Conservation (phyloP, 2,329 filamentous ascomycete species). For the Aspergillus quadricinctus region DNA sequence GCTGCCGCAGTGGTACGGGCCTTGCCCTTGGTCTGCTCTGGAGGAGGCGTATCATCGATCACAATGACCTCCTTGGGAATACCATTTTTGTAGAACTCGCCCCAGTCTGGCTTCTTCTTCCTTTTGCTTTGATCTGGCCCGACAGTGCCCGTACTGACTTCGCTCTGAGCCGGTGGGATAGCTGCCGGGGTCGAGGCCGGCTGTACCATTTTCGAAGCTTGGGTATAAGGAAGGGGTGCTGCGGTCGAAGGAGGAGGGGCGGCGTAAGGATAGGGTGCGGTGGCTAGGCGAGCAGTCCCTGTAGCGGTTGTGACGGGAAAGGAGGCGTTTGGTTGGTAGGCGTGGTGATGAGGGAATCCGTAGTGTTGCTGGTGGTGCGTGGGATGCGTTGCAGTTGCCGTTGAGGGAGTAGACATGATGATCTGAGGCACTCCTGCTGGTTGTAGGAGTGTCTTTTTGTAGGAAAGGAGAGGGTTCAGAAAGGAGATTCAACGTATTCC, state of each 20-base stretch:
- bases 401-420: constrained; percentile 76
- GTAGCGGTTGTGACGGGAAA: constrained; percentile 47
- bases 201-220: constrained; percentile 34
- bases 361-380: constrained; percentile 58
- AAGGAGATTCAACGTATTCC: constrained; percentile 11
- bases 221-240: constrained; percentile 29
- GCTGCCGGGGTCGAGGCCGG: constrained; percentile 34
- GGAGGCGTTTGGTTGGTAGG: constrained; percentile 51
- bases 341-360: constrained; percentile 55
- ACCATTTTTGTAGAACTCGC: constrained; percentile 76
- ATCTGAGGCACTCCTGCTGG: constrained; percentile 22
- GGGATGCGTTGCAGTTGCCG: constrained; percentile 68
- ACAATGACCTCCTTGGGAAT: constrained; percentile 81
- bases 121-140: constrained; percentile 41
- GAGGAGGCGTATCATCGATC: constrained; percentile 64
- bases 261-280: constrained; percentile 42
- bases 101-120: constrained; percentile 67
- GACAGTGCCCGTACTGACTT: constrained; percentile 35
- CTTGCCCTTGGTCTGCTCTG: constrained; percentile 27
- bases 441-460: constrained; percentile 23
- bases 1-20: constrained; percentile 20
- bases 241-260: constrained; percentile 31
- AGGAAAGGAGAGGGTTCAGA: constrained; percentile 7
- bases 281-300: constrained; percentile 38
- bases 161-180: constrained; percentile 37